phyloP scores from a whole-genome alignment of 2,329 filamentous ascomycete species.

The Colletotrichum destructivum region DNA sequence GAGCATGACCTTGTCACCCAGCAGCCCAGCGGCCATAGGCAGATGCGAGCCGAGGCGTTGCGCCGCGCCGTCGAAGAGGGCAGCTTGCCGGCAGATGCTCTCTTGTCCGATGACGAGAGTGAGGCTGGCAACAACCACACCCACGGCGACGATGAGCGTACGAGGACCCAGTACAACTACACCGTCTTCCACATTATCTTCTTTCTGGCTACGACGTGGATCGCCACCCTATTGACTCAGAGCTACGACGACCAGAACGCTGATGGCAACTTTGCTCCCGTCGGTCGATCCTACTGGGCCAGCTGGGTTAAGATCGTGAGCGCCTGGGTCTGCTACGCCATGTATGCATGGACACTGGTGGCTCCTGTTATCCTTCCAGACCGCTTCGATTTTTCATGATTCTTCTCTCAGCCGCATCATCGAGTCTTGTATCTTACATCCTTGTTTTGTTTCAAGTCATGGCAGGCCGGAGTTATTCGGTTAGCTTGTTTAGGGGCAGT shows the following conservation, averaged over 20 bases:
- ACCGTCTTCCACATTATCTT: constrained; percentile 97
- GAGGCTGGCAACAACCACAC: constrained; percentile 73
- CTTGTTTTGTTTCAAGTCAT: not conserved
- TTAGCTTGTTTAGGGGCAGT: not conserved
- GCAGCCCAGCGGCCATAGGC: constrained; percentile 83
- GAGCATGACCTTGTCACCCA: constrained; percentile 92
- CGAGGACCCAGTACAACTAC: constrained; percentile 95
- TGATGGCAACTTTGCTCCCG: constrained; percentile 86
- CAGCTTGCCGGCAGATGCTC: constrained; percentile 89
- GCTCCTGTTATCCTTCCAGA: constrained; percentile 90
- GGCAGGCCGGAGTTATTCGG: not conserved
- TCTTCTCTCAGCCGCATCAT: not conserved
- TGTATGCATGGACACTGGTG: constrained; percentile 94
- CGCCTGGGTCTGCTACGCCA: constrained; percentile 94
- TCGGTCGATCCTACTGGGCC: constrained; percentile 95
- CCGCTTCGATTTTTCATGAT: constrained; percentile 77
- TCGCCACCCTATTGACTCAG: constrained; percentile 87
- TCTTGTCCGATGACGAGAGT: constrained; percentile 81
- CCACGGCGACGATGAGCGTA: constrained; percentile 86
- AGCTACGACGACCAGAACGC: constrained; percentile 76
- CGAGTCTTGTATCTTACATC: not conserved
- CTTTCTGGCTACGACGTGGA: constrained; percentile 96
- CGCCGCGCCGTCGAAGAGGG: constrained; percentile 94
- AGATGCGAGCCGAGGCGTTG: constrained; percentile 94
- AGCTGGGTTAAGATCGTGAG: constrained; percentile 99